These are phyloP conservation scores for Achaetomium macrosporum DNA, from an alignment of 2,329 filamentous ascomycete species.

Conservation along the genomic window DNA sequence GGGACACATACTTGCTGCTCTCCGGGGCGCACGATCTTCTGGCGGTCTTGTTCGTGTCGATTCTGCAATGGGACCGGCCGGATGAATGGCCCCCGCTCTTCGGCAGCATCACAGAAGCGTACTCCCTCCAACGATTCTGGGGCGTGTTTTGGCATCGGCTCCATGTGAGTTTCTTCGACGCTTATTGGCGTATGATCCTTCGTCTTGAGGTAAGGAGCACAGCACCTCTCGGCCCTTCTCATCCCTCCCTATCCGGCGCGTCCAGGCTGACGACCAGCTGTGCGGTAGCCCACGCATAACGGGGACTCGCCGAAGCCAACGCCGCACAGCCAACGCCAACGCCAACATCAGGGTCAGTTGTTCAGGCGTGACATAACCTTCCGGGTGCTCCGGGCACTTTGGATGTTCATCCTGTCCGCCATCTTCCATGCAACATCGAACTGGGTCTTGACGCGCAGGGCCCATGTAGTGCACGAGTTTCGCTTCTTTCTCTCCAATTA, in stretches of 20 bases:
- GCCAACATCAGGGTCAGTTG: not conserved
- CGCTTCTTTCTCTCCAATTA: not conserved
- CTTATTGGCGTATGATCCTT: not conserved
- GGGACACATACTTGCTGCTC: conserved; percentile 15
- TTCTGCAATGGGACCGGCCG: conserved; percentile 18
- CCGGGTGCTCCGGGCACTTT: not conserved
- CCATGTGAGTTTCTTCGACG: not conserved
- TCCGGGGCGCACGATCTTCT: conserved; percentile 13
- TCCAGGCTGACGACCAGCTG: not conserved
- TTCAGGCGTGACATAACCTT: not conserved
- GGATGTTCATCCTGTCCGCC: not conserved
- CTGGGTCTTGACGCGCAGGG: not conserved
- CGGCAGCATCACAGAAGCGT: conserved; percentile 16
- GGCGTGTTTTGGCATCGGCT: conserved; percentile 23
- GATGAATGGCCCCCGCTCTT: conserved; percentile 23
- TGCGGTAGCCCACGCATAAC: not conserved
- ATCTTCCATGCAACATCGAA: not conserved
- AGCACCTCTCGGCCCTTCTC: not conserved
- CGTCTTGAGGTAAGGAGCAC: not conserved
- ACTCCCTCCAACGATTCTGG: conserved; percentile 24
- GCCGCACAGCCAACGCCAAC: not conserved
- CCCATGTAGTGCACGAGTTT: not conserved
- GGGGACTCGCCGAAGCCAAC: not conserved
- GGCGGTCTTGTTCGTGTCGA: conserved; percentile 17
- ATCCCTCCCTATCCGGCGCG: not conserved